These are phyloP conservation scores for Dalbergia oliveri DNA, from an alignment of 306 rosid species.

Conservation along the genomic window DNA sequence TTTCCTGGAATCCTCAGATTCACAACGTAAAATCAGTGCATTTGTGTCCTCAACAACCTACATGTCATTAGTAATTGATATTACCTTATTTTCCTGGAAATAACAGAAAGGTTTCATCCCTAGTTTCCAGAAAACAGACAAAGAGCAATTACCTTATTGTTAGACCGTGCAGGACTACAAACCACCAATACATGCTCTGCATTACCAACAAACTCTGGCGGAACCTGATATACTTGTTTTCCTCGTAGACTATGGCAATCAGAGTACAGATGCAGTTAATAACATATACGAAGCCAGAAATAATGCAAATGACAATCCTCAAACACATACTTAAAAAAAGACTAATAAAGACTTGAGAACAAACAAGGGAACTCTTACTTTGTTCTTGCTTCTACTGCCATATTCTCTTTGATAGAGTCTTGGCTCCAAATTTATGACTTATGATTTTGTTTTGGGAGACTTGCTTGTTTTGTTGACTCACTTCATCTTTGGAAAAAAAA, in stretches of 20 bases:
- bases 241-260: conserved; percentile 77
- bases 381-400: neutral
- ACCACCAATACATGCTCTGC: conserved; percentile 83
- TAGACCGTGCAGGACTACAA: conserved; percentile 62
- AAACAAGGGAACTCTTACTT: neutral
- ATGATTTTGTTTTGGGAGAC: no score
- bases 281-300: conserved; percentile 30
- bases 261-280: conserved; percentile 42
- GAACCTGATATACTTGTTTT: conserved; percentile 77
- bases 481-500: no score
- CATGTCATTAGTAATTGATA: conserved; percentile 29
- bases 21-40: conserved; percentile 82
- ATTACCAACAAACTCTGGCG: conserved; percentile 76
- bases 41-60: conserved; percentile 92
- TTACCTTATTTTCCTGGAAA: conserved; percentile 25
- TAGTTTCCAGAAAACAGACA: conserved; percentile 25
- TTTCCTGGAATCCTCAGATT: conserved; percentile 79
- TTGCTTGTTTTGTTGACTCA: no score
- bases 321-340: conserved; percentile 18
- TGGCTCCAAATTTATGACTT: no score
- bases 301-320: conserved; percentile 22
- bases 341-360: neutral
- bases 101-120: conserved; percentile 30
- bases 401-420: no score
- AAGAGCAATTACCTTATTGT: conserved; percentile 64